Conservation (phyloP, 331 rosid genomes). For the Pyracantha coccinea region DNA sequence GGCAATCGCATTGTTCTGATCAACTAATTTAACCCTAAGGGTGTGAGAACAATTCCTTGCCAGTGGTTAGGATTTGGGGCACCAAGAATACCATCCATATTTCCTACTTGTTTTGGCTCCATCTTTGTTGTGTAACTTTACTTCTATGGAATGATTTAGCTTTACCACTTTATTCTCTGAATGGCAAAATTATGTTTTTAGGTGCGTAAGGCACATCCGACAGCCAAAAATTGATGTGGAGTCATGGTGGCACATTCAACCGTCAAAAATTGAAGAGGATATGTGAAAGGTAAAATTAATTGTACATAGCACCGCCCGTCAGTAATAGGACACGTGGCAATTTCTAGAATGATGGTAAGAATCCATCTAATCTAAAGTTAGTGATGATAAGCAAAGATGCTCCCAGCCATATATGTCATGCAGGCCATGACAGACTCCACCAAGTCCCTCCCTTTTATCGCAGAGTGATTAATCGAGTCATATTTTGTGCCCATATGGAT, state of each 20-base stretch:
- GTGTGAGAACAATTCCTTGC: not conserved
- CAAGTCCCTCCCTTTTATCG: not conserved
- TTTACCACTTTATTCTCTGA: not conserved
- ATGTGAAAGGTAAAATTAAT: too few species aligned
- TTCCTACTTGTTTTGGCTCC: not conserved
- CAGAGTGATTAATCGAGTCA: not conserved
- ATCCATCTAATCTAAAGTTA: too few species aligned
- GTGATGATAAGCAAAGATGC: too few species aligned
- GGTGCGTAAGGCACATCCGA: too few species aligned
- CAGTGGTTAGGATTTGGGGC: not conserved
- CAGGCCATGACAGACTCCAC: conserved; percentile 4
- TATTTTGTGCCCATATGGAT: not conserved
- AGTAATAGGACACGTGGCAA: too few species aligned
- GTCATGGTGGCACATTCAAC: too few species aligned
- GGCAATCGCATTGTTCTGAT: not conserved
- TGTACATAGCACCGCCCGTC: too few species aligned
- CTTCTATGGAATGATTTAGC: not conserved
- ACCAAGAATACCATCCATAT: not conserved
- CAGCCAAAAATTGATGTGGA: too few species aligned
- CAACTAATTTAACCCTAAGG: not conserved
- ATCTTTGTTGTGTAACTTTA: not conserved
- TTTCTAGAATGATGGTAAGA: too few species aligned
- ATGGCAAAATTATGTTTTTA: not conserved
- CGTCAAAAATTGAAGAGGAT: too few species aligned
- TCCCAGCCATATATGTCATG: not conserved